These are phyloP conservation scores for Exsudoporus floridanus DNA, from an alignment of 1,284 basidiomycete species.

Conservation along the genomic window DNA sequence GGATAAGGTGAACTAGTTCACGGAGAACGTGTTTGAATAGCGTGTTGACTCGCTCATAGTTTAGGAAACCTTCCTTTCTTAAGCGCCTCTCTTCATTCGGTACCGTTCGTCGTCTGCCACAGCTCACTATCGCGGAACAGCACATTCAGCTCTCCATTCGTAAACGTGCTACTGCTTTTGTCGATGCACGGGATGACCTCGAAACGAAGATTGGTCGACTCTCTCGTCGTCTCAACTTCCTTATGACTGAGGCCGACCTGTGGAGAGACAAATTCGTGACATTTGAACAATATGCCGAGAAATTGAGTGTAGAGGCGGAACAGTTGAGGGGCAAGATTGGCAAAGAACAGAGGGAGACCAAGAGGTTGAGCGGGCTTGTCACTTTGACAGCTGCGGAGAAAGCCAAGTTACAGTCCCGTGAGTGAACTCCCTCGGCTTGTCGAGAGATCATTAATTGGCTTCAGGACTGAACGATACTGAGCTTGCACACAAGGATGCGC, in stretches of 20 bases:
- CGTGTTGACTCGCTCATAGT: slow-evolving; percentile 43
- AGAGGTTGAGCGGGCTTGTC: slow-evolving; percentile 74
- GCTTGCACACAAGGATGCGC: slow-evolving; percentile 66
- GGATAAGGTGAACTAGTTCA: slow-evolving; percentile 62
- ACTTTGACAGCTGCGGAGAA: slow-evolving; percentile 77
- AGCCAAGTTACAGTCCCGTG: slow-evolving; percentile 68
- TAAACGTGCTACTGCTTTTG: slow-evolving; percentile 86
- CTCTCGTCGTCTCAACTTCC: slow-evolving; percentile 80
- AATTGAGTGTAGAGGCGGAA: slow-evolving; percentile 78
- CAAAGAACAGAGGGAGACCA: slow-evolving; percentile 85
- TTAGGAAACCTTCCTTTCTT: slow-evolving; percentile 86
- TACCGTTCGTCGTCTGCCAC: slow-evolving; percentile 66
- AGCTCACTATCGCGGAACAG: slow-evolving; percentile 76
- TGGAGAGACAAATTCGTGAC: slow-evolving; percentile 91
- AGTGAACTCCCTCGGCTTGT: slow-evolving; percentile 32
- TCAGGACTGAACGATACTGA: slow-evolving; percentile 71
- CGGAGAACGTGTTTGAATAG: background rate
- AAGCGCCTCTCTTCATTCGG: slow-evolving; percentile 83
- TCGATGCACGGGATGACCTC: slow-evolving; percentile 88
- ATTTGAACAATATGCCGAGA: slow-evolving; percentile 90
- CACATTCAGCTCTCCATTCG: slow-evolving; percentile 83
- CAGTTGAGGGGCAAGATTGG: slow-evolving; percentile 81
- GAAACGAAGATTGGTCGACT: slow-evolving; percentile 87
- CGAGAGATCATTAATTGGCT: slow-evolving; percentile 10
- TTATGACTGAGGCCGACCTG: slow-evolving; percentile 87